Evolutionary conservation across 2,329 filamentous ascomycete genomes (phyloP), one percentile per base, ranked within the genome.

Genomic region (Talaromyces sp.): DNA sequence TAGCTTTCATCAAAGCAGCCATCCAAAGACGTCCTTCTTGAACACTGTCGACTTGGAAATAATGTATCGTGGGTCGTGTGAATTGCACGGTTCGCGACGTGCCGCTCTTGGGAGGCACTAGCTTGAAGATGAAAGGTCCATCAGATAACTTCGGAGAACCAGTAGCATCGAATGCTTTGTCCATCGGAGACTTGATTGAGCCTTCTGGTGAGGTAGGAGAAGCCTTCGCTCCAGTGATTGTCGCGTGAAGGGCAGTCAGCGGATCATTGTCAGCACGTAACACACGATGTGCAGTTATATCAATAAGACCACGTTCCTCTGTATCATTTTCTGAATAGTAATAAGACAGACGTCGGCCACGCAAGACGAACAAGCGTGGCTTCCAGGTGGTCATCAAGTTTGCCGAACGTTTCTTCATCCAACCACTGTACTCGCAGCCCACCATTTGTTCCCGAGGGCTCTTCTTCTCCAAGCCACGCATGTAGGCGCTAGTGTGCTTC

Each of bases 321-420:
- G 89, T 90, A 73, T 99, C 95, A 68, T 91, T 87, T 73, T 98
- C 94, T 0, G 91, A 91, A 76, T 99, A 99, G 79, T 96, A 99
- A 80, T 99, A 99, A 0, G 93, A 93, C 35, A 99, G 82, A 4
- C 95, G 89, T 61, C 94, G 89, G 35, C 95, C 95, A 73, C 93
- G 93, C 65, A 99, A 86, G 8, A 99, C 89, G 74, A 99, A 99
- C n/a, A 98, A 84, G 13, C 95, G 89, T 13, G 93, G 91, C 74
- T 98, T 99, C 95, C 95, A 99, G 1, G 93, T 97, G 2, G 93
- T 93, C 89, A 99, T 97, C 39, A 98, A 83, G 73, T 94, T 95
- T 1, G 92, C 94, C 66, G 92, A 97, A 79, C 96, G 93, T 85
- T 99, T 99, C 83, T 95, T 98, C 95, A 99, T 99, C 95, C 95